Conservation (phyloP, 441 rosid species). For the Erodium texanum region DNA sequence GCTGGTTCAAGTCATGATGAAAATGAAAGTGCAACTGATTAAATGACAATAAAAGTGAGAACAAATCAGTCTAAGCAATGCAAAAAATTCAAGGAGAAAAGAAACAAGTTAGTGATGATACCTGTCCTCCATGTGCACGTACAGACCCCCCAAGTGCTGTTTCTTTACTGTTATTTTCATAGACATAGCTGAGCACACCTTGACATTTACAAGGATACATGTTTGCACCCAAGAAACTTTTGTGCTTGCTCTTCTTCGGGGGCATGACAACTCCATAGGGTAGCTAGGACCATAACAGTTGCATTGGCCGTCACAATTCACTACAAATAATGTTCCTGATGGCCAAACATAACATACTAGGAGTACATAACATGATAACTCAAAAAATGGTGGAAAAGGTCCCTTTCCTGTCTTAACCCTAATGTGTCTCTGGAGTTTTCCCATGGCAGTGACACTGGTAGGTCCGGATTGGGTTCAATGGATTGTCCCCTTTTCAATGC, state of each 20-base stretch:
- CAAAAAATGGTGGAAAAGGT: background rate
- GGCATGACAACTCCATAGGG: constrained; percentile 1
- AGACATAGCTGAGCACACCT: background rate
- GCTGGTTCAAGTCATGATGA: background rate
- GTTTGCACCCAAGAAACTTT: constrained; percentile 5
- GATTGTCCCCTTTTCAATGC: background rate
- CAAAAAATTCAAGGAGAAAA: background rate
- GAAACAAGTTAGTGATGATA: constrained; percentile 23
- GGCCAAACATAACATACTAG: background rate
- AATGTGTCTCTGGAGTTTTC: background rate
- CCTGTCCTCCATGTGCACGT: background rate
- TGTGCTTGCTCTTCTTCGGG: background rate
- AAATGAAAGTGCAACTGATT: background rate
- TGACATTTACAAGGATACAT: constrained; percentile 4
- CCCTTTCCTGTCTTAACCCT: background rate
- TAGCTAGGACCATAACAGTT: background rate
- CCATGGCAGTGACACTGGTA: background rate
- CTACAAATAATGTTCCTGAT: background rate
- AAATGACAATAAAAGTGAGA: background rate
- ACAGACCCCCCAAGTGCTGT: background rate
- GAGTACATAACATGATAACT: background rate
- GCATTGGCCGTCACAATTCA: background rate
- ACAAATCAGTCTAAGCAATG: background rate
- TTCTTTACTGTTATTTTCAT: background rate
- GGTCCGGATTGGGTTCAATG: background rate